These are phyloP conservation scores for Raffaelea albimanens DNA, from an alignment of 2,329 filamentous ascomycete genomes.

Conservation along the genomic window DNA sequence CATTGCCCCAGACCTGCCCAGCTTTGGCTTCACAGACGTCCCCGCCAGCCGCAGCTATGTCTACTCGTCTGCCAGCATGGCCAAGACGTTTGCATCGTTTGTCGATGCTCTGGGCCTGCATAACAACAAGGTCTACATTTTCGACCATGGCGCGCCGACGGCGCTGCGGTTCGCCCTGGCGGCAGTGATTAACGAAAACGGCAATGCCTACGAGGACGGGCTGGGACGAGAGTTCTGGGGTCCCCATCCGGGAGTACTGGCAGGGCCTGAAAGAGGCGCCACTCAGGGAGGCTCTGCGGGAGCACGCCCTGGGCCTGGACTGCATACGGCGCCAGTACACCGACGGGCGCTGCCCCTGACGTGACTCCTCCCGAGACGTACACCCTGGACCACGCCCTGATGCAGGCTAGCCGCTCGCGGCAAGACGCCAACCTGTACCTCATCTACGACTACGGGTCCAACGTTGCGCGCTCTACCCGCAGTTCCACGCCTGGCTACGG, in stretches of 20 bases:
- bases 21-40: slow-evolving; percentile 47
- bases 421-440: slow-evolving; percentile 37
- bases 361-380: slow-evolving; percentile 35
- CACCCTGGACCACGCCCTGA: slow-evolving; percentile 39
- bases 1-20: slow-evolving; percentile 49
- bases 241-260: slow-evolving; percentile 36
- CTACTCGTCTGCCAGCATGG: slow-evolving; percentile 45
- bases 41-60: slow-evolving; percentile 29
- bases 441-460: slow-evolving; percentile 47
- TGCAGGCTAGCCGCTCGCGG: slow-evolving; percentile 34
- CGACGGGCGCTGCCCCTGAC: slow-evolving; percentile 23
- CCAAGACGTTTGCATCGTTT: slow-evolving; percentile 37
- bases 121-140: slow-evolving; percentile 38
- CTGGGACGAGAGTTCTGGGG: slow-evolving; percentile 40
- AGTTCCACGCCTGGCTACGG: slow-evolving; percentile 46
- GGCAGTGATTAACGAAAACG: slow-evolving; percentile 50
- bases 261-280: slow-evolving; percentile 15
- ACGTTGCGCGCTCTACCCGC: slow-evolving; percentile 42
- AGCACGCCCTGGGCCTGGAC: slow-evolving; percentile 24
- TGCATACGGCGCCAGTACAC: slow-evolving; percentile 35
- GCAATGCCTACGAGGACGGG: slow-evolving; percentile 51
- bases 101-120: slow-evolving; percentile 33
- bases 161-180: slow-evolving; percentile 41
- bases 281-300: slow-evolving; percentile 23
- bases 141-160: slow-evolving; percentile 52